Conservation (phyloP, 192 early-diverging fungal genomes). For the Gigaspora rosea region DNA sequence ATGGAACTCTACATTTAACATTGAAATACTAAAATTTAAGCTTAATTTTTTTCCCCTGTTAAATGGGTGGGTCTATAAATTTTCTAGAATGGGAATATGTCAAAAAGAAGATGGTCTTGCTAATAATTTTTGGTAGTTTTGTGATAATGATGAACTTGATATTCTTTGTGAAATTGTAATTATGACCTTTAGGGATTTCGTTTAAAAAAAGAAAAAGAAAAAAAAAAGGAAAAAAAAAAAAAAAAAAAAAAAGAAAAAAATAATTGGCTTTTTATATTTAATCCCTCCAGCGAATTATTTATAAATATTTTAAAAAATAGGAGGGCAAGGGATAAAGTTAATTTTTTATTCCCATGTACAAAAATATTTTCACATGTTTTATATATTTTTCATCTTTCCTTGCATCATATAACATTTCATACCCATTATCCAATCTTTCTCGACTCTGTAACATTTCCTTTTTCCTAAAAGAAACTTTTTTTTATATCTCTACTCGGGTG, state of each 20-base stretch:
- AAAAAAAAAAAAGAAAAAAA: not conserved
- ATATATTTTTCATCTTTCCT: not conserved
- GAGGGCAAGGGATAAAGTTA: not conserved
- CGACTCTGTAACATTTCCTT: not conserved
- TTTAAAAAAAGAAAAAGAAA: not conserved
- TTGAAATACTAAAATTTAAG: constrained; percentile 46
- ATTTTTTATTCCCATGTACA: not conserved
- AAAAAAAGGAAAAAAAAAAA: not conserved
- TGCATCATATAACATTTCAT: not conserved
- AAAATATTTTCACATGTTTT: constrained; percentile 5
- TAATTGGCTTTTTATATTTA: not conserved
- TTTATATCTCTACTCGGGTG: not conserved
- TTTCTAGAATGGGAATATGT: too few relatives aligned
- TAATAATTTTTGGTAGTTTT: too few relatives aligned
- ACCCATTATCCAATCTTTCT: not conserved
- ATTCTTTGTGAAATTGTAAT: not conserved
- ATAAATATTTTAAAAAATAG: not conserved
- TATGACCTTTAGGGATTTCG: not conserved
- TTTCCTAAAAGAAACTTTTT: not conserved
- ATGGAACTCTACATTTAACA: constrained; percentile 46
- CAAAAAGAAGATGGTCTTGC: too few relatives aligned
- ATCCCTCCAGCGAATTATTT: not conserved
- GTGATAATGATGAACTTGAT: too few relatives aligned
- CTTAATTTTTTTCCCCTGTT: too few relatives aligned
- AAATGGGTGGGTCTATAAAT: too few relatives aligned